Conservation (phyloP, 768 basidiomycete genomes). For the Rhizopogon vesiculosus region DNA sequence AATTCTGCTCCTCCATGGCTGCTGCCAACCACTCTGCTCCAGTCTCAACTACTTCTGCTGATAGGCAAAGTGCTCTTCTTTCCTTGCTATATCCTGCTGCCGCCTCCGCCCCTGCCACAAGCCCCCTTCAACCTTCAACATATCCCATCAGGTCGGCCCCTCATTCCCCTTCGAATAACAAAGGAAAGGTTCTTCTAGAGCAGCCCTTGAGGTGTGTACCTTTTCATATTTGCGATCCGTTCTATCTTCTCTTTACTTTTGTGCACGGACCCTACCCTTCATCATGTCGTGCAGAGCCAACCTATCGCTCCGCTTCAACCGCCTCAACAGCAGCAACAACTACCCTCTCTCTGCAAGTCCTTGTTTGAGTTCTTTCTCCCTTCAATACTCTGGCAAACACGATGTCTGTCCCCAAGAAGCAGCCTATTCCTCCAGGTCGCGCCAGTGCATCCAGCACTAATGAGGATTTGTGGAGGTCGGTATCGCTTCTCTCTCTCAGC, state of each 20-base stretch:
- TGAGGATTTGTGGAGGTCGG: constrained; percentile 57
- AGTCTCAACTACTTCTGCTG: constrained; percentile 35
- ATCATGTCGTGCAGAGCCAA: constrained; percentile 9
- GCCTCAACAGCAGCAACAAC: constrained; percentile 37
- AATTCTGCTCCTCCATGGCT: too few species aligned
- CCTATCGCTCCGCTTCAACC: constrained; percentile 28
- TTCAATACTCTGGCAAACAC: constrained; percentile 69
- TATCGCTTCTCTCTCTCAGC: constrained; percentile 21
- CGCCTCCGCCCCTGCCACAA: constrained; percentile 26
- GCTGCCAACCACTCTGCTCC: constrained; percentile 33
- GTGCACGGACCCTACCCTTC: constrained; percentile 5
- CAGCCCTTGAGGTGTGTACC: constrained; percentile 76
- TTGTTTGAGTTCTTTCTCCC: constrained; percentile 84
- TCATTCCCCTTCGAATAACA: constrained; percentile 45
- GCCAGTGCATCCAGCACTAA: constrained; percentile 38
- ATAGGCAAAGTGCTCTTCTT: constrained; percentile 73
- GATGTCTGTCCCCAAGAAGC: constrained; percentile 53
- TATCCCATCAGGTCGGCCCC: constrained; percentile 43
- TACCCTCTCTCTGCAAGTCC: constrained; percentile 70
- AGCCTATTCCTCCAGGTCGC: constrained; percentile 38
- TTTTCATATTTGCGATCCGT: constrained; percentile 5
- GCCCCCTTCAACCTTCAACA: constrained; percentile 9
- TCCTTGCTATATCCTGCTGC: constrained; percentile 58
- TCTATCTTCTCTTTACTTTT: not conserved
- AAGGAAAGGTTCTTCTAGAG: constrained; percentile 73